Evolutionary conservation across 176 grass and related monocot species (phyloP).

Genomic region (Oryza australiensis): DNA sequence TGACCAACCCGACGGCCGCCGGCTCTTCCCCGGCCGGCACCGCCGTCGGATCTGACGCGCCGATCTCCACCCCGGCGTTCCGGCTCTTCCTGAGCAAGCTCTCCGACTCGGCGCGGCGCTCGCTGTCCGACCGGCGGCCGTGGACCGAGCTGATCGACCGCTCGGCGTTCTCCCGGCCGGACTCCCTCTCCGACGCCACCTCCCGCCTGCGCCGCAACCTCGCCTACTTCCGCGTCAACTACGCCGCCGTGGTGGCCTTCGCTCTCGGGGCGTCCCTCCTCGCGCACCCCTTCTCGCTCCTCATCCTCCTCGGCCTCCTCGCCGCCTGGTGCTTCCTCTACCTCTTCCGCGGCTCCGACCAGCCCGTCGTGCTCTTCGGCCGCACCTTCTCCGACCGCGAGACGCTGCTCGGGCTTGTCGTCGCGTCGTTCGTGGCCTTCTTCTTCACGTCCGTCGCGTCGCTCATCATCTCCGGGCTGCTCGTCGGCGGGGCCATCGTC

Average conservation of each 20-base stretch:
- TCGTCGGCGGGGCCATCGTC: constrained; percentile 70
- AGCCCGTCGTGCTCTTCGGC: constrained; percentile 86
- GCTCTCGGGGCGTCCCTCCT: constrained; percentile 74
- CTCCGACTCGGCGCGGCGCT: constrained; percentile 78
- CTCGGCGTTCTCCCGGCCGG: constrained; percentile 83
- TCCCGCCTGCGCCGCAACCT: constrained; percentile 97
- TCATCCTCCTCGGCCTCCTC: constrained; percentile 75
- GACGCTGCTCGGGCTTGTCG: constrained; percentile 74
- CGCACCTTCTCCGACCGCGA: constrained; percentile 92
- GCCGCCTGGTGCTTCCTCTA: constrained; percentile 92
- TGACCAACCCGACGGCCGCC: constrained; percentile 50
- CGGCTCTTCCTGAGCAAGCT: constrained; percentile 79
- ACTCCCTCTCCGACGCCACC: constrained; percentile 80
- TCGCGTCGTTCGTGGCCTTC: constrained; percentile 59
- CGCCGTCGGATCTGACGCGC: constrained; percentile 23
- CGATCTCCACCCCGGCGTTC: constrained; percentile 64
- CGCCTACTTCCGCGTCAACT: constrained; percentile 97
- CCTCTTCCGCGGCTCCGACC: constrained; percentile 84
- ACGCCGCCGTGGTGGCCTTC: constrained; percentile 75
- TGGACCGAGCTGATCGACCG: constrained; percentile 89
- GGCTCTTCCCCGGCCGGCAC: constrained; percentile 25
- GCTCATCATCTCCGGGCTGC: constrained; percentile 83
- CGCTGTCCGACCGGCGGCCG: constrained; percentile 79
- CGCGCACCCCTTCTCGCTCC: constrained; percentile 82
- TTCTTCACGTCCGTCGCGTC: constrained; percentile 89